Evolutionary conservation across 495 filamentous ascomycete genomes (phyloP).

Genomic region (Xylaria scruposa): DNA sequence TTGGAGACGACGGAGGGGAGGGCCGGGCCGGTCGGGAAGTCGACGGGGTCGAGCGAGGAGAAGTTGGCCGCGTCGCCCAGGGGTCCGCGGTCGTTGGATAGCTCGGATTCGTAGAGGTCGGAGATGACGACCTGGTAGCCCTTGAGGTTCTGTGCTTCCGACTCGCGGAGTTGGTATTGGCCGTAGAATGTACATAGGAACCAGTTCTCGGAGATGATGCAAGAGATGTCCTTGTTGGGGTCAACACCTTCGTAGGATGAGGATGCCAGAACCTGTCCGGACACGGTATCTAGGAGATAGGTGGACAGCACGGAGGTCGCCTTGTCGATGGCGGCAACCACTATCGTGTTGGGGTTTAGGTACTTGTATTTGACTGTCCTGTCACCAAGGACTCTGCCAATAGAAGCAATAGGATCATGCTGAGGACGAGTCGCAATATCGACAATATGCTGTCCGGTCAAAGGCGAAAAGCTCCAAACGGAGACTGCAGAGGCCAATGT

Average conservation of each 20-base stretch:
- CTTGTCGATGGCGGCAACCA: slow-evolving; percentile 73
- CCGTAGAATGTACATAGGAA: slow-evolving; percentile 88
- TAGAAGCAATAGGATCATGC: slow-evolving; percentile 91
- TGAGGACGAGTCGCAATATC: slow-evolving; percentile 68
- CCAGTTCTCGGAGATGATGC: slow-evolving; percentile 91
- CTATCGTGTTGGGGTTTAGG: slow-evolving; percentile 83
- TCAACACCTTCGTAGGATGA: slow-evolving; percentile 77
- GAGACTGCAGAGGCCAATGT: slow-evolving; percentile 55
- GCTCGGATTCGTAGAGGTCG: slow-evolving; percentile 86
- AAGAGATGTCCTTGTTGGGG: slow-evolving; percentile 72
- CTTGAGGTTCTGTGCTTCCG: slow-evolving; percentile 64
- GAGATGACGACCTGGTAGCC: slow-evolving; percentile 88
- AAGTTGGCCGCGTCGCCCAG: slow-evolving; percentile 72
- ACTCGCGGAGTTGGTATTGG: slow-evolving; percentile 58
- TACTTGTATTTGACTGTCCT: slow-evolving; percentile 97
- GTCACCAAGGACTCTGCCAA: slow-evolving; percentile 90
- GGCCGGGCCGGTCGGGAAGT: slow-evolving; percentile 46
- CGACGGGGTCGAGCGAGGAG: slow-evolving; percentile 69
- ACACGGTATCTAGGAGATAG: slow-evolving; percentile 86
- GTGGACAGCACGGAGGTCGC: slow-evolving; percentile 64
- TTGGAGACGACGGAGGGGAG: slow-evolving; percentile 78
- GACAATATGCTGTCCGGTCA: slow-evolving; percentile 68
- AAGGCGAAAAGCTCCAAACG: slow-evolving; percentile 78
- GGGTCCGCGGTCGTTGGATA: slow-evolving; percentile 84
- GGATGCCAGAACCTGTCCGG: slow-evolving; percentile 77